Conservation (phyloP, 148 eudicot genomes). For the Rhododendron kiyosumense region DNA sequence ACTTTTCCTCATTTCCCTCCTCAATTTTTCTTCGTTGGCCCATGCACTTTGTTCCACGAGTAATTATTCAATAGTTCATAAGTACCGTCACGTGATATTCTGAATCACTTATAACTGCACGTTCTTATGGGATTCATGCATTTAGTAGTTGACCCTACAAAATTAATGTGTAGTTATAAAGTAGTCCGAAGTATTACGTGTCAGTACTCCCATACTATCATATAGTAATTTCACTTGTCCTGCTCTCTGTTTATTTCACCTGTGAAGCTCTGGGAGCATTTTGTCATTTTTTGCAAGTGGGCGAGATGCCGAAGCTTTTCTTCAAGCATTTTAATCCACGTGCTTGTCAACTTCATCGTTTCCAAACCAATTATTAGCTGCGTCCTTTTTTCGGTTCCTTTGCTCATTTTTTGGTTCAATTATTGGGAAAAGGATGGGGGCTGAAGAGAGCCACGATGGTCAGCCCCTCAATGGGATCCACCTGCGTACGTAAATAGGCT, state of each 20-base stretch:
- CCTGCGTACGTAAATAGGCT: not conserved
- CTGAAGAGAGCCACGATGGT: not conserved
- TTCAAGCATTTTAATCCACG: not conserved
- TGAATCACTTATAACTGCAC: too few relatives aligned
- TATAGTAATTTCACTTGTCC: too few relatives aligned
- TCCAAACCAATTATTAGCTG: not conserved
- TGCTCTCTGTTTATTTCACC: not conserved
- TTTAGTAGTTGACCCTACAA: too few relatives aligned
- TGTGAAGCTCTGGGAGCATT: not conserved
- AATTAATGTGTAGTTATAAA: too few relatives aligned
- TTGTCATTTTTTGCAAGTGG: not conserved
- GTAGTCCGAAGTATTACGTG: too few relatives aligned
- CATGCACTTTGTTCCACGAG: not conserved
- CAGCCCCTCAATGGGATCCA: not conserved
- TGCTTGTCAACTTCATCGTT: not conserved
- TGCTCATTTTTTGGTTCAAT: not conserved
- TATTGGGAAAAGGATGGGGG: not conserved
- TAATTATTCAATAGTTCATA: too few relatives aligned
- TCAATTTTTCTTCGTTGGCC: not conserved
- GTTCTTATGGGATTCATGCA: too few relatives aligned
- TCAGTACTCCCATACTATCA: too few relatives aligned
- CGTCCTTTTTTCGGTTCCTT: not conserved
- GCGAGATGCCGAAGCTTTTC: not conserved
- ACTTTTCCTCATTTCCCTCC: not conserved
- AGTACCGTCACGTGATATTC: too few relatives aligned